Evolutionary conservation across 495 filamentous ascomycete species (phyloP).

Genomic region (Rusavskia elegans): DNA sequence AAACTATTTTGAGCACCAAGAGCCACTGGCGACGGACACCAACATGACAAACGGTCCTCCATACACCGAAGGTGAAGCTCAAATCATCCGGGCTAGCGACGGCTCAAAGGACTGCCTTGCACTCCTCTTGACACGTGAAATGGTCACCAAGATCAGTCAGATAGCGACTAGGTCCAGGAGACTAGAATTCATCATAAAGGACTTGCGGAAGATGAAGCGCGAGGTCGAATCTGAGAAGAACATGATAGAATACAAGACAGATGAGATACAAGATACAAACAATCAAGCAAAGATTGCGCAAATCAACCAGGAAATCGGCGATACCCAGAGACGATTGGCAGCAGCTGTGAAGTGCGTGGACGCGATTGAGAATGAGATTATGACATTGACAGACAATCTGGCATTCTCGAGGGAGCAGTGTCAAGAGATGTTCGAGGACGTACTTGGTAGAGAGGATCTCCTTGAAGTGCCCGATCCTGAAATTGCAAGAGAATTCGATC

Average conservation of each 20-base stretch:
- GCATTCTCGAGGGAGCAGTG: background rate
- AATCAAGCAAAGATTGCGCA: background rate
- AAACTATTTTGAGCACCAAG: background rate
- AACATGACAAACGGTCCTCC: background rate
- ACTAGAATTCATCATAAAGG: background rate
- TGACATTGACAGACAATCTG: background rate
- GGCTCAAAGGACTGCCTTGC: slow-evolving; percentile 7
- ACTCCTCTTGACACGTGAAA: slow-evolving; percentile 1
- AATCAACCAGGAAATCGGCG: background rate
- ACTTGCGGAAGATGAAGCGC: background rate
- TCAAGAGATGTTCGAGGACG: slow-evolving; percentile 1
- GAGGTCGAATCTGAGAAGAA: background rate
- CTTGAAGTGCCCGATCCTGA: background rate
- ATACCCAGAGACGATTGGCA: background rate
- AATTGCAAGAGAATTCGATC: background rate
- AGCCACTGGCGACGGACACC: too few relatives aligned
- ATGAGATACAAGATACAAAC: background rate
- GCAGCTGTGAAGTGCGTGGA: background rate
- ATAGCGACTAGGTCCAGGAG: background rate
- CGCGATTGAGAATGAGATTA: background rate
- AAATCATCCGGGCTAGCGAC: background rate
- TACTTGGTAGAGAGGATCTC: background rate
- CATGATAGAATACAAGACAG: background rate
- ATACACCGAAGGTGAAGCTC: background rate
- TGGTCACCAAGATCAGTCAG: background rate